Evolutionary conservation across 2,329 filamentous ascomycete species (phyloP).

Genomic region (Epicoccum nigrum): DNA sequence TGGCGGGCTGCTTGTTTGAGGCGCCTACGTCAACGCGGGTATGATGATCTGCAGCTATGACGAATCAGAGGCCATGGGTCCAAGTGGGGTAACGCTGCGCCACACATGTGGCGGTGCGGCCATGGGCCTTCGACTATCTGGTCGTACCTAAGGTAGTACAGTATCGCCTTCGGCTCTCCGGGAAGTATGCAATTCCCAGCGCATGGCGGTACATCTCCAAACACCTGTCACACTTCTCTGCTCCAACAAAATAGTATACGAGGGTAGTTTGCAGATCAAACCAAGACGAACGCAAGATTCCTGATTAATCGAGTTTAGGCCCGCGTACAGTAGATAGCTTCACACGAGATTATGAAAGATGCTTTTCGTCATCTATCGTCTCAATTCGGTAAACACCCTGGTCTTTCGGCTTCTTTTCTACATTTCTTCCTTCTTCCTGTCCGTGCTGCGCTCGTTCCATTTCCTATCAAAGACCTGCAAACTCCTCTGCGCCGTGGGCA

Average conservation of each 20-base stretch:
- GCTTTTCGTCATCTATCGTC: no score
- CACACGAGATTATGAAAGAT: no score
- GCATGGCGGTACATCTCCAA: neutral
- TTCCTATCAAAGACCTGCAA: slow-evolving; percentile 45
- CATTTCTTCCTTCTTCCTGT: slow-evolving; percentile 9
- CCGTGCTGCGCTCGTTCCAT: slow-evolving; percentile 49
- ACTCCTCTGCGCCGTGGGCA: slow-evolving; percentile 52
- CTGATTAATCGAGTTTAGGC: no score
- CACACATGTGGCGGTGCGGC: neutral
- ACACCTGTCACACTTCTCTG: neutral
- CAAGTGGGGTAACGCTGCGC: neutral
- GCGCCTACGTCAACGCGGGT: slow-evolving; percentile 11
- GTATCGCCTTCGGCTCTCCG: neutral
- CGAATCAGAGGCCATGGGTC: slow-evolving; percentile 5
- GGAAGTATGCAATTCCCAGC: neutral
- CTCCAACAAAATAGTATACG: no score
- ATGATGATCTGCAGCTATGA: slow-evolving; percentile 5
- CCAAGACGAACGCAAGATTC: no score
- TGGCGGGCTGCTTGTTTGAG: slow-evolving; percentile 10
- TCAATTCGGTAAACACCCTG: no score
- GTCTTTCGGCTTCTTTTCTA: neutral
- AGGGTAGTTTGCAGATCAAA: no score
- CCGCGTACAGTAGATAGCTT: no score
- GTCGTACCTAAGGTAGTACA: neutral
- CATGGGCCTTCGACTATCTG: neutral